Conservation (phyloP, 2,329 filamentous ascomycete species). For the Xylariales sp. region DNA sequence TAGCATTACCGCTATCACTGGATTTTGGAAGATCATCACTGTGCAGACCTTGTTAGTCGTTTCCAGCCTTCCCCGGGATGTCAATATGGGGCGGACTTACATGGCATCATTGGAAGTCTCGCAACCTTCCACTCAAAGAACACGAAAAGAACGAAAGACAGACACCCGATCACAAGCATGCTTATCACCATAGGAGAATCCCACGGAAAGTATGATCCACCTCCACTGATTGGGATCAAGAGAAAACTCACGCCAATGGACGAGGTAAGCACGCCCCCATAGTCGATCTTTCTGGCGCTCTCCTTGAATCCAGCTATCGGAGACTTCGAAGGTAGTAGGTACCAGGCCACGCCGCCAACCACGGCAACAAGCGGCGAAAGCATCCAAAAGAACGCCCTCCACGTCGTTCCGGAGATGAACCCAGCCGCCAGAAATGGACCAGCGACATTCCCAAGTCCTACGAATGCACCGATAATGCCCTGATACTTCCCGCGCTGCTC, state of each 20-base stretch:
- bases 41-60: neutral
- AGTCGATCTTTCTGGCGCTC: conserved; percentile 54
- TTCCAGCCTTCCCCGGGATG: neutral
- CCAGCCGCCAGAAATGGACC: conserved; percentile 42
- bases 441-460: conserved; percentile 40
- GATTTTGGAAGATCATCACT: conserved; percentile 50
- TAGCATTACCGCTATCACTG: conserved; percentile 49
- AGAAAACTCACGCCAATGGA: conserved; percentile 54
- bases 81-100: conserved; percentile 20
- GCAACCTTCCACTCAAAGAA: conserved; percentile 53
- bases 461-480: conserved; percentile 38
- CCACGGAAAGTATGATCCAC: conserved; percentile 52
- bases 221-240: conserved; percentile 58
- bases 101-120: conserved; percentile 52
- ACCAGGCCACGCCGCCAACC: conserved; percentile 39
- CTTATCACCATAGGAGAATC: conserved; percentile 52
- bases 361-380: conserved; percentile 45
- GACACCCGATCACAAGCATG: conserved; percentile 48
- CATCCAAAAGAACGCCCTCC: conserved; percentile 37
- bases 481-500: conserved; percentile 30
- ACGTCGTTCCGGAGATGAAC: conserved; percentile 30
- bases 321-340: conserved; percentile 48
- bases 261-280: conserved; percentile 49
- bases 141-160: conserved; percentile 43
- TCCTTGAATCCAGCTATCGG: conserved; percentile 39